These are phyloP conservation scores for Candida boleticola DNA, from an alignment of 805 yeast species.

Conservation along the genomic window DNA sequence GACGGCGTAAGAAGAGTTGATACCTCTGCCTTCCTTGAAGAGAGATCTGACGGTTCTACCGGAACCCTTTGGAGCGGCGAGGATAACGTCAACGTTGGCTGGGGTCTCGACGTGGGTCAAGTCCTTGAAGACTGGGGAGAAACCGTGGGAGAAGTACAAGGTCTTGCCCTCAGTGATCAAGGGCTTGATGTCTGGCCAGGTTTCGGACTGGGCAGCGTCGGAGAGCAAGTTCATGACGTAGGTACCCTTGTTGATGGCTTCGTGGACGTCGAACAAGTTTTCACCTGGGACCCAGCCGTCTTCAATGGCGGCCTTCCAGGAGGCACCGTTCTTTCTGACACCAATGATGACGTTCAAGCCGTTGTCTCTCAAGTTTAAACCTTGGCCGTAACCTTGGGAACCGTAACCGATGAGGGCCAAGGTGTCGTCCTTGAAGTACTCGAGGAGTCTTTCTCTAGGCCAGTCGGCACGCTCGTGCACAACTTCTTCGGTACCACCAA, in stretches of 20 bases:
- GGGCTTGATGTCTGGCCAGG: conserved; percentile 88
- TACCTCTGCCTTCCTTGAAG: conserved; percentile 99
- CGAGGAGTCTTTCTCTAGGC: conserved; percentile 95
- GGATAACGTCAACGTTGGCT: conserved; percentile 89
- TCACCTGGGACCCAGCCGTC: conserved; percentile 99
- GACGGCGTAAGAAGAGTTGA: conserved; percentile 98
- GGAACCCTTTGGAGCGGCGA: conserved; percentile 99
- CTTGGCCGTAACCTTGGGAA: conserved; percentile 99
- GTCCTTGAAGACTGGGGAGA: conserved; percentile 98
- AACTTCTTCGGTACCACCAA: conserved; percentile 91
- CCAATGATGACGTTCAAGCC: conserved; percentile 97
- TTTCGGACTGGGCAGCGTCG: conserved; percentile 99
- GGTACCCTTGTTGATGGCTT: conserved; percentile 91
- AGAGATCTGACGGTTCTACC: conserved; percentile 99
- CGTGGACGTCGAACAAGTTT: conserved; percentile 91
- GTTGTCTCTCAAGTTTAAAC: conserved; percentile 98
- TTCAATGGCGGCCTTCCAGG: conserved; percentile 99
- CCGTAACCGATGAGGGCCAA: conserved; percentile 98
- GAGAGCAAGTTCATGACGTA: conserved; percentile 96
- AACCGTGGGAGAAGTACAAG: conserved; percentile 98
- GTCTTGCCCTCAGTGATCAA: conserved; percentile 95
- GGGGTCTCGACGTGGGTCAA: conserved; percentile 97
- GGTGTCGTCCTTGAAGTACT: conserved; percentile 97
- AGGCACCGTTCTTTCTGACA: conserved; percentile 98
- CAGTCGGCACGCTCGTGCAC: conserved; percentile 99